Evolutionary conservation across 495 filamentous ascomycete genomes (phyloP).

Genomic region (Talaromyces adpressus): DNA sequence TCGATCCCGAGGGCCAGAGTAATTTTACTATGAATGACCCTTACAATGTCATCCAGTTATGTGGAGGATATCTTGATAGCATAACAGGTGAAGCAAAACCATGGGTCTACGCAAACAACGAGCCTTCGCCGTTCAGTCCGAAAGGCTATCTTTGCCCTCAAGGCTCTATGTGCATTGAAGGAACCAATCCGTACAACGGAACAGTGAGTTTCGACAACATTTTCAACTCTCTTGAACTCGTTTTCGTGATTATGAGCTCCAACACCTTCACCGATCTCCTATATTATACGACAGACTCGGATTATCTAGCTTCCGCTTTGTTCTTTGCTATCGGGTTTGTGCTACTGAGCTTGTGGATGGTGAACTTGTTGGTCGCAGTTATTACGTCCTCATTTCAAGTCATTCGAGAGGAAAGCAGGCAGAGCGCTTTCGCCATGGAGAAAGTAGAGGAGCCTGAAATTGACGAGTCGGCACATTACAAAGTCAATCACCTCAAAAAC

Average conservation of each 20-base stretch:
- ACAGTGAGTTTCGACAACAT: slow-evolving; percentile 97
- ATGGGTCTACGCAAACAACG: slow-evolving; percentile 54
- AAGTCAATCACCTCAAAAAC: slow-evolving; percentile 51
- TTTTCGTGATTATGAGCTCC: slow-evolving; percentile 98
- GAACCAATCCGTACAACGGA: slow-evolving; percentile 70
- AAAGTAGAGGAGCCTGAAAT: slow-evolving; percentile 44
- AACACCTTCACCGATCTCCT: slow-evolving; percentile 95
- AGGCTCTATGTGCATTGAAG: slow-evolving; percentile 75
- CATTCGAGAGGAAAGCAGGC: slow-evolving; percentile 91
- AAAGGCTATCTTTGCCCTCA: slow-evolving; percentile 92
- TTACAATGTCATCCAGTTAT: slow-evolving; percentile 62
- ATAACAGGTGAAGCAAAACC: slow-evolving; percentile 48
- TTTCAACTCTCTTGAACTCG: slow-evolving; percentile 78
- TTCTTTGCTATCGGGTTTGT: slow-evolving; percentile 85
- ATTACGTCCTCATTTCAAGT: slow-evolving; percentile 99
- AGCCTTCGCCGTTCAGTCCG: slow-evolving; percentile 33
- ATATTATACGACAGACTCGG: slow-evolving; percentile 85
- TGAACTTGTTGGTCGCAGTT: slow-evolving; percentile 93
- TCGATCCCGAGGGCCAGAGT: slow-evolving; percentile 41
- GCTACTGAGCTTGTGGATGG: slow-evolving; percentile 93
- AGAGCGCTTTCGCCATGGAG: slow-evolving; percentile 83
- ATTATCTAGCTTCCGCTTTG: slow-evolving; percentile 77
- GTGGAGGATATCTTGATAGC: slow-evolving; percentile 71
- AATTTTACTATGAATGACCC: slow-evolving; percentile 39
- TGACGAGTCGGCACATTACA: slow-evolving; percentile 29